phyloP scores from a whole-genome alignment of 2,329 filamentous ascomycete species.

The Huntiella moniliformis region DNA sequence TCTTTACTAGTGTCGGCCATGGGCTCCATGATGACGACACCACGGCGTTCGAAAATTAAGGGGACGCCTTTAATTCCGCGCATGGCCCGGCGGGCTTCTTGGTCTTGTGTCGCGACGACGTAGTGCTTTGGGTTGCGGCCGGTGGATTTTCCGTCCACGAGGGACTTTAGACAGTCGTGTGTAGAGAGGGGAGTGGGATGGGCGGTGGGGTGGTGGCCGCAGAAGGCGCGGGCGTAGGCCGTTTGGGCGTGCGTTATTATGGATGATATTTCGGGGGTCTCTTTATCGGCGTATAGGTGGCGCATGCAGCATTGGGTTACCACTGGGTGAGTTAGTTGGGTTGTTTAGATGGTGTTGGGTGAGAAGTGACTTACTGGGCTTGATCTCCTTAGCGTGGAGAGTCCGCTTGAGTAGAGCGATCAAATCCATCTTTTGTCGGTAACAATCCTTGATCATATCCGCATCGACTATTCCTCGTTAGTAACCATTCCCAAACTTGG shows the following conservation, averaged over 20 bases:
- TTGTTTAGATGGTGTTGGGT: not conserved
- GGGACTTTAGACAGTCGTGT: constrained; percentile 49
- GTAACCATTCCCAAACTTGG: not conserved
- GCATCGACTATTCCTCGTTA: constrained; percentile 44
- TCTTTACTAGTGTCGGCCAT: constrained; percentile 51
- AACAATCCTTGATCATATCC: constrained; percentile 64
- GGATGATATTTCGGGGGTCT: constrained; percentile 31
- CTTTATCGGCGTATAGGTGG: constrained; percentile 50
- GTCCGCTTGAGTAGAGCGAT: constrained; percentile 57
- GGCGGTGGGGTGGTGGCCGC: constrained; percentile 56
- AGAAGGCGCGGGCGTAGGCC: constrained; percentile 52
- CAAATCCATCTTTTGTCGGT: constrained; percentile 80
- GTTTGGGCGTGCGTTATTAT: constrained; percentile 59
- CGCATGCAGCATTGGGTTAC: constrained; percentile 69
- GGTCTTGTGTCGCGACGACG: constrained; percentile 56
- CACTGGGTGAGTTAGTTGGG: constrained; percentile 27
- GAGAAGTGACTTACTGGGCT: constrained; percentile 43
- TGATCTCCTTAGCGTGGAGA: constrained; percentile 61
- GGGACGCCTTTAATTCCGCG: constrained; percentile 53
- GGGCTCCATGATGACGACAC: constrained; percentile 53
- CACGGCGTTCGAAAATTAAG: constrained; percentile 58
- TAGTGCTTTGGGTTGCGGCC: constrained; percentile 62
- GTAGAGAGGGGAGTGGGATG: constrained; percentile 52
- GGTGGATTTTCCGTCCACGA: constrained; percentile 60
- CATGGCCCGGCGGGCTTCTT: constrained; percentile 42